Evolutionary conservation across 108 stramenopile species (phyloP).

Genomic region (Nannochloropsis salina): DNA sequence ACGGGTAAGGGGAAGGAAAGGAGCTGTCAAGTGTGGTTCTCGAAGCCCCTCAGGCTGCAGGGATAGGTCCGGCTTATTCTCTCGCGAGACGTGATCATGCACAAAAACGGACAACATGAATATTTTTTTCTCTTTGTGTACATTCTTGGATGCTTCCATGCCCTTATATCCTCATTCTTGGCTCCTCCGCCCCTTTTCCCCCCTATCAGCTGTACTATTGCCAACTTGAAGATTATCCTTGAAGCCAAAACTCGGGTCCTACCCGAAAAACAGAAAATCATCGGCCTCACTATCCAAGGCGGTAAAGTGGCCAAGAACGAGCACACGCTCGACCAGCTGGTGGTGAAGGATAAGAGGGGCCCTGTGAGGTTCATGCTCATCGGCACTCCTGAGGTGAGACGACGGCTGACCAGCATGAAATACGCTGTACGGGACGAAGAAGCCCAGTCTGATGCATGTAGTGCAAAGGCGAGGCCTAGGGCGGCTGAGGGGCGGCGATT

Average conservation of each 20-base stretch:
- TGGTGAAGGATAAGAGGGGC: constrained; percentile 57
- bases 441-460: too few relatives aligned
- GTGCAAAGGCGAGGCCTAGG: too few relatives aligned
- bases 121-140: too few relatives aligned
- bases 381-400: constrained; percentile 75
- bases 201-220: neutral
- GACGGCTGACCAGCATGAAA: neutral
- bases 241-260: constrained; percentile 57
- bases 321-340: constrained; percentile 58
- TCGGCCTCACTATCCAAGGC: constrained; percentile 62
- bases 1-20: neutral
- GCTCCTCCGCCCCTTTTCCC: neutral
- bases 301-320: constrained; percentile 61
- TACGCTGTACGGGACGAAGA: too few relatives aligned
- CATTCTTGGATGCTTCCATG: too few relatives aligned
- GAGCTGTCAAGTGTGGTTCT: neutral
- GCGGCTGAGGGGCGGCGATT: too few relatives aligned
- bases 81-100: too few relatives aligned
- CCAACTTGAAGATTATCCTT: constrained; percentile 34
- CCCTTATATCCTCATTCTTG: too few relatives aligned
- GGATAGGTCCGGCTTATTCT: too few relatives aligned
- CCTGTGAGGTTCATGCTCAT: constrained; percentile 76
- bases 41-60: too few relatives aligned
- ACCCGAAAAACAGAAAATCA: constrained; percentile 78
- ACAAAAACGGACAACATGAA: too few relatives aligned